Conservation (phyloP, 2,329 filamentous ascomycete genomes). For the Proliferodiscus dingleyae region DNA sequence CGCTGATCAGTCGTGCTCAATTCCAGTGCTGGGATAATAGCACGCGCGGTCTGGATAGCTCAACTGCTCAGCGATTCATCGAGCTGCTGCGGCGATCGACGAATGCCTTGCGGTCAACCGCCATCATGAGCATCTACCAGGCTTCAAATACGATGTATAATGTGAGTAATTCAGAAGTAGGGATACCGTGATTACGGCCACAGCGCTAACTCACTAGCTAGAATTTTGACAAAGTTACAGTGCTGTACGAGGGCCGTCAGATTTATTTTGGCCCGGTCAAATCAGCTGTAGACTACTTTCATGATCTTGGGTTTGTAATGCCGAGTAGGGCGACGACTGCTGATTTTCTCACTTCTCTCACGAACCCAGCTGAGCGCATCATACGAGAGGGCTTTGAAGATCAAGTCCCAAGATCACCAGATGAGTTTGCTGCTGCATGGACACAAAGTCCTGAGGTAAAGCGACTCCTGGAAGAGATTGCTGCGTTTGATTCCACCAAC, state of each 20-base stretch:
- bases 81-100: constrained; percentile 60
- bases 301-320: constrained; percentile 63
- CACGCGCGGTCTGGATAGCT: constrained; percentile 68
- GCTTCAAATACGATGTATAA: constrained; percentile 66
- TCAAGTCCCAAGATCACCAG: constrained; percentile 48
- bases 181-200: too few relatives aligned
- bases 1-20: constrained; percentile 45
- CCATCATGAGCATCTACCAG: constrained; percentile 67
- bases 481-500: constrained; percentile 44
- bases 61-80: constrained; percentile 69
- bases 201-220: too few relatives aligned
- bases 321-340: constrained; percentile 48
- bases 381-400: constrained; percentile 44
- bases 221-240: constrained; percentile 60
- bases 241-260: constrained; percentile 62
- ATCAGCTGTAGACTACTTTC: constrained; percentile 62
- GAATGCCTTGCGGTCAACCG: constrained; percentile 57
- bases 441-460: constrained; percentile 42
- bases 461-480: constrained; percentile 42
- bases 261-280: constrained; percentile 64
- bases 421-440: constrained; percentile 50
- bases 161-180: constrained; percentile 3
- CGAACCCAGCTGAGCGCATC: constrained; percentile 44
- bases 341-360: constrained; percentile 73
- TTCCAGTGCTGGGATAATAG: constrained; percentile 74